These are phyloP conservation scores for Cystobasidium tubakii DNA, from an alignment of 768 basidiomycete genomes.

Conservation along the genomic window DNA sequence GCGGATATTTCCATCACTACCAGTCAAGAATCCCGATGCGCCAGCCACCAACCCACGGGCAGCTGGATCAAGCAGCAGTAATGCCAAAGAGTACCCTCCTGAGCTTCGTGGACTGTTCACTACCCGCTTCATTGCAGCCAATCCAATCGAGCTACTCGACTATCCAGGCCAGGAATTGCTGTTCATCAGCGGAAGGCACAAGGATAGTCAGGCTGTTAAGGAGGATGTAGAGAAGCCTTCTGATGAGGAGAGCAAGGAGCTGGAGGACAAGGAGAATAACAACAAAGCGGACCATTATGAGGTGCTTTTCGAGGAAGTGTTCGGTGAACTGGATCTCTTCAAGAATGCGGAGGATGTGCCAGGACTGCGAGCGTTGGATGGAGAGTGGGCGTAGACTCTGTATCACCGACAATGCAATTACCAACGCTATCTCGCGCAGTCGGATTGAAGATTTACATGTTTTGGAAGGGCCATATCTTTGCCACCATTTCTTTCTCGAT, in stretches of 20 bases:
- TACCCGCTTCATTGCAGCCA: conserved; percentile 57
- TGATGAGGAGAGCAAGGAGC: conserved; percentile 33
- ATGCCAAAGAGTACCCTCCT: conserved; percentile 39
- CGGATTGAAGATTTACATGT: background rate
- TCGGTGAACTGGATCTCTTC: conserved; percentile 53
- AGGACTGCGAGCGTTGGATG: conserved; percentile 53
- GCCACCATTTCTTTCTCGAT: background rate
- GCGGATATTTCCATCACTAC: too few relatives aligned
- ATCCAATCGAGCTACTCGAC: conserved; percentile 57
- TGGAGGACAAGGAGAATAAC: conserved; percentile 40
- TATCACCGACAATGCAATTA: background rate
- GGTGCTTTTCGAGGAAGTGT: conserved; percentile 43
- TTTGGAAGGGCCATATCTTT: background rate
- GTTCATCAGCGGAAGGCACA: conserved; percentile 55
- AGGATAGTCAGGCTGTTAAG: conserved; percentile 51
- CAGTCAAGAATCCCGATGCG: conserved; percentile 59
- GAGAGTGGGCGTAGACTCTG: conserved; percentile 55
- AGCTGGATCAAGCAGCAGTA: conserved; percentile 54
- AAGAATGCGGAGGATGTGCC: conserved; percentile 53
- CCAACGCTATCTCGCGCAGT: background rate
- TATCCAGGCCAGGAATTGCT: conserved; percentile 58
- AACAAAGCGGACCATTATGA: conserved; percentile 31
- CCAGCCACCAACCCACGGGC: conserved; percentile 56
- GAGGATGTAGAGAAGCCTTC: conserved; percentile 51
- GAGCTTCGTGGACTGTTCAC: conserved; percentile 44